A percentile compares a stretch with the other conserved stretches of the same genome.
phyloP scores from a whole-genome alignment of 2,329 filamentous ascomycete genomes.

The Triangularia verruculosa region DNA sequence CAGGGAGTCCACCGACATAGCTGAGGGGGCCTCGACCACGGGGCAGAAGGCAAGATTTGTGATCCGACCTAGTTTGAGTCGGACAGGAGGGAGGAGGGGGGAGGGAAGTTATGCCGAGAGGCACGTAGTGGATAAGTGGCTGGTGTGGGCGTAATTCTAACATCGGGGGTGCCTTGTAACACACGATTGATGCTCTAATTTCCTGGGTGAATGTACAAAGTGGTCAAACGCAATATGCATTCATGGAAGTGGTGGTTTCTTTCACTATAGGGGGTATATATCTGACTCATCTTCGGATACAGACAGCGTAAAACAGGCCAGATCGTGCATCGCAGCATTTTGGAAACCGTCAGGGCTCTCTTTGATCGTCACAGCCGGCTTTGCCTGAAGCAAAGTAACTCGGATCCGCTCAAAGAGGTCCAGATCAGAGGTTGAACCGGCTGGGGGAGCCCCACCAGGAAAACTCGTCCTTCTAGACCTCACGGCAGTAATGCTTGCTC shows the following conservation, averaged over 20 bases:
- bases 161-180: not conserved
- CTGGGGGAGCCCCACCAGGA: not conserved
- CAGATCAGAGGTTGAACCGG: constrained; percentile 39
- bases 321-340: not conserved
- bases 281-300: not conserved
- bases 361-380: constrained; percentile 55
- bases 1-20: not conserved
- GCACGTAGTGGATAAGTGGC: not conserved
- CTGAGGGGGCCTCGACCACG: not conserved
- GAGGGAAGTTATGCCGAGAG: not conserved
- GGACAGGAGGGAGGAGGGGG: not conserved
- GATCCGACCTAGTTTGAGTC: not conserved
- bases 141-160: not conserved
- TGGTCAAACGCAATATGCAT: not conserved
- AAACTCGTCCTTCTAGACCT: not conserved
- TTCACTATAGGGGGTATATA: too few relatives aligned
- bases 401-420: constrained; percentile 16
- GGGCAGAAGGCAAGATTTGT: not conserved
- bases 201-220: not conserved
- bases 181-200: not conserved
- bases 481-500: not conserved
- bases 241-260: too few relatives aligned
- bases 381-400: constrained; percentile 32
- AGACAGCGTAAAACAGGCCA: not conserved
- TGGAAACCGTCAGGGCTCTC: constrained; percentile 52